These are phyloP conservation scores for Sindora glabra DNA, from an alignment of 306 rosid genomes.

Conservation along the genomic window DNA sequence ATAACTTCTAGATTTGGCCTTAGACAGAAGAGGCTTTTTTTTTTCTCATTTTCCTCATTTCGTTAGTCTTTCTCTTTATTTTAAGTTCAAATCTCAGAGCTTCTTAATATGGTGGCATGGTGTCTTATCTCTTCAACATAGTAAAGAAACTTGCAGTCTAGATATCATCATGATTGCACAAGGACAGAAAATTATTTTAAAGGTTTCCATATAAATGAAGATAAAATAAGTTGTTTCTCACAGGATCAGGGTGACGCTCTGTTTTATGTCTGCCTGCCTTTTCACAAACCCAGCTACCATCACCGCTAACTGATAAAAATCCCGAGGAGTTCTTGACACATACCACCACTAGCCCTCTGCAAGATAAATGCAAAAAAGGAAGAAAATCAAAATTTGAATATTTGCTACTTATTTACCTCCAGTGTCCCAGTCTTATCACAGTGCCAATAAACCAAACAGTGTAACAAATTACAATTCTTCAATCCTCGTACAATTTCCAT, in stretches of 20 bases:
- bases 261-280: constrained; percentile 35
- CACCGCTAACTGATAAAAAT: constrained; percentile 44
- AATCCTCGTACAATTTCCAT: not conserved
- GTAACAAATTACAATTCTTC: not conserved
- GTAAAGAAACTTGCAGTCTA: too few species aligned
- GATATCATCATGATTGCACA: too few species aligned
- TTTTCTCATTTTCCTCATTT: too few species aligned
- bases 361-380: not conserved
- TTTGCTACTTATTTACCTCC: not conserved
- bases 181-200: too few species aligned
- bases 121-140: too few species aligned
- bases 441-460: not conserved
- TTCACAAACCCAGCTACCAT: constrained; percentile 67
- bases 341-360: constrained; percentile 57
- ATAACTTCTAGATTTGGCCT: too few species aligned
- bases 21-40: too few species aligned
- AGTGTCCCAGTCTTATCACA: not conserved
- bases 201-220: too few species aligned
- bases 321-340: constrained; percentile 73
- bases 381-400: not conserved
- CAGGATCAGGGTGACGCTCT: constrained; percentile 64
- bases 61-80: too few species aligned
- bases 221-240: constrained; percentile 28
- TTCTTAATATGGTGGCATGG: too few species aligned
- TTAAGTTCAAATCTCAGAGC: too few species aligned